Percentiles rank a stretch among this genome's conserved stretches.
These are phyloP conservation scores for Scleroderma bovista DNA, from an alignment of 768 basidiomycete species.

Conservation along the genomic window DNA sequence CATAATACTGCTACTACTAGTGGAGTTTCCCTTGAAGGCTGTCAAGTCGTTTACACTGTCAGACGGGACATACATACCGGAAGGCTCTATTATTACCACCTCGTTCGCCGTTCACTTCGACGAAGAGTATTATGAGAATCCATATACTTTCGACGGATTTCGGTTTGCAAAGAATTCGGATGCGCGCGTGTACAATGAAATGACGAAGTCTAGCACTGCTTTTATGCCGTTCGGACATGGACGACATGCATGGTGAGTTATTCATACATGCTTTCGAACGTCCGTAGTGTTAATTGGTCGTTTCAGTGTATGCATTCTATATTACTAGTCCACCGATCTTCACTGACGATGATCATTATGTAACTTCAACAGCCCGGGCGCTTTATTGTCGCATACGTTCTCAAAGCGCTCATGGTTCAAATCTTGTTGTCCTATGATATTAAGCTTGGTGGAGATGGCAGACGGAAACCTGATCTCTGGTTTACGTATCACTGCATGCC, in stretches of 20 bases:
- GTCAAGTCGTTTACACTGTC: constrained; percentile 38
- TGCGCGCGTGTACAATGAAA: too few relatives aligned
- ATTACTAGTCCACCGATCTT: too few relatives aligned
- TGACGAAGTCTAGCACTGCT: neutral
- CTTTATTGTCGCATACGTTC: constrained; percentile 17
- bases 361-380: constrained; percentile 17
- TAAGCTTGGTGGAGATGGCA: constrained; percentile 11
- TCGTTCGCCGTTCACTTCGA: constrained; percentile 3
- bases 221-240: neutral
- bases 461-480: constrained; percentile 13
- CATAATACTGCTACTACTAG: too few relatives aligned
- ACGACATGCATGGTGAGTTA: neutral
- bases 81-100: constrained; percentile 16
- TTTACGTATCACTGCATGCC: constrained; percentile 8
- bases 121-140: neutral
- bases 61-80: constrained; percentile 37
- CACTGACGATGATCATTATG: too few relatives aligned
- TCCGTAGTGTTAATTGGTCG: too few relatives aligned
- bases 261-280: neutral
- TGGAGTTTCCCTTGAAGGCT: constrained; percentile 26
- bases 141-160: neutral
- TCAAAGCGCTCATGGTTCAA: constrained; percentile 20
- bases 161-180: too few relatives aligned
- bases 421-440: constrained; percentile 18
- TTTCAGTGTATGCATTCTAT: too few relatives aligned